Evolutionary conservation across 805 yeast species (phyloP).

Genomic region (Yamadazyma phyllophila): DNA sequence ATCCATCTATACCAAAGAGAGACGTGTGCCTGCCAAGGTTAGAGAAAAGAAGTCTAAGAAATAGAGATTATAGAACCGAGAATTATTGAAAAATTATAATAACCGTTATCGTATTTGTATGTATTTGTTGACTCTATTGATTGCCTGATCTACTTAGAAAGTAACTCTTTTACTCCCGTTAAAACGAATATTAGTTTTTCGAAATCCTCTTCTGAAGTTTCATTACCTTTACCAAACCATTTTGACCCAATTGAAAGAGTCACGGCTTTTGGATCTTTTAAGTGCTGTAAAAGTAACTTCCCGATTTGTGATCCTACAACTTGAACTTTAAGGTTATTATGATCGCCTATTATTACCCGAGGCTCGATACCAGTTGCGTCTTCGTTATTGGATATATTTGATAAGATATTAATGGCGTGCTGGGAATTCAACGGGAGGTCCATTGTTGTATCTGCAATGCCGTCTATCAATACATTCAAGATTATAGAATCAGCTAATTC

Average conservation of each 20-base stretch:
- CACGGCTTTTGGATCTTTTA: constrained; percentile 34
- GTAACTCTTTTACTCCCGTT: constrained; percentile 22
- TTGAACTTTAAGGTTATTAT: constrained; percentile 45
- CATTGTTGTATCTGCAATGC: constrained; percentile 50
- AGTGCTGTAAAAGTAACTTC: constrained; percentile 30
- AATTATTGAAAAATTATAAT: too few relatives aligned
- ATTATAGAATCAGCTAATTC: constrained; percentile 40
- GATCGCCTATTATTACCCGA: constrained; percentile 45
- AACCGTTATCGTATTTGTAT: not conserved
- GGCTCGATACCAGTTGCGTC: constrained; percentile 42
- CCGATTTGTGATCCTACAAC: constrained; percentile 52
- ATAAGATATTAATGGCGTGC: constrained; percentile 19
- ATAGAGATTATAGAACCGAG: not conserved
- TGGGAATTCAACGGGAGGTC: constrained; percentile 36
- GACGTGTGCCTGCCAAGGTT: constrained; percentile 67
- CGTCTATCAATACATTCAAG: constrained; percentile 39
- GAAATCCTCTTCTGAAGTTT: constrained; percentile 36
- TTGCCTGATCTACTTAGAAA: not conserved
- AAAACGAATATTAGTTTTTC: constrained; percentile 45
- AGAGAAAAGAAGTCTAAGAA: constrained; percentile 36
- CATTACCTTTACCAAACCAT: constrained; percentile 43
- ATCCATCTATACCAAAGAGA: constrained; percentile 68
- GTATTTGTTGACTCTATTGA: not conserved
- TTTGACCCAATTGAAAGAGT: constrained; percentile 46
- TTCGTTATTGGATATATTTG: constrained; percentile 15